phyloP scores from a whole-genome alignment of 1,284 basidiomycete species.

The Caloboletus firmus region DNA sequence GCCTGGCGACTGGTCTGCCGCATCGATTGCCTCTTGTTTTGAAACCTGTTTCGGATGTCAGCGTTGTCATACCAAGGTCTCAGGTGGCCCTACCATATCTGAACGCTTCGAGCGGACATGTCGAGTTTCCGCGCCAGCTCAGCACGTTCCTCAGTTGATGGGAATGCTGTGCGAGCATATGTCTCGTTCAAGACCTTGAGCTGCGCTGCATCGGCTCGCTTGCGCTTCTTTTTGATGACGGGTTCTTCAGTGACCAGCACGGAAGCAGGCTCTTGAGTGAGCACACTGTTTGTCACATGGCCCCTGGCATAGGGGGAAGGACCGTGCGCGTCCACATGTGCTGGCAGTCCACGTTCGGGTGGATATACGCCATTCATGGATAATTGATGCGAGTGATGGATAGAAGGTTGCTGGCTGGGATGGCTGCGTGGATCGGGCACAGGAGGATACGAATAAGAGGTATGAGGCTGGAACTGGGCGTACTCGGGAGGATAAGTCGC shows the following conservation, averaged over 20 bases:
- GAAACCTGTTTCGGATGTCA: constrained; percentile 58
- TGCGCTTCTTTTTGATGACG: constrained; percentile 80
- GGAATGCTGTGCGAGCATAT: constrained; percentile 77
- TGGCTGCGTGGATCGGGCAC: constrained; percentile 36
- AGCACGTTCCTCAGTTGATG: constrained; percentile 79
- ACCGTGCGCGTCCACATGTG: constrained; percentile 38
- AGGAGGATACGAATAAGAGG: constrained; percentile 38
- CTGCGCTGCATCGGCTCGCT: constrained; percentile 76
- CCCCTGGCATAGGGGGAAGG: constrained; percentile 45
- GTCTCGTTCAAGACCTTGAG: constrained; percentile 77
- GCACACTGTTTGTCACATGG: constrained; percentile 33
- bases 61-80: constrained; percentile 15
- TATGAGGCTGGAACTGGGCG: constrained; percentile 37
- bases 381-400: constrained; percentile 34
- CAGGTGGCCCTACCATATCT: constrained; percentile 65
- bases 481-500: constrained; percentile 53
- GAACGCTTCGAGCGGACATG: constrained; percentile 81
- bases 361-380: constrained; percentile 27
- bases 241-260: constrained; percentile 52
- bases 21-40: constrained; percentile 81
- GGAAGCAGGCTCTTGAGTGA: constrained; percentile 35
- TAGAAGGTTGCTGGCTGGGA: constrained; percentile 23
- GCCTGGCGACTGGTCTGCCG: constrained; percentile 70
- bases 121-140: constrained; percentile 72
- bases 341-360: constrained; percentile 32